Conservation (phyloP, 768 basidiomycete species). For the Rhizopogon roseolus region DNA sequence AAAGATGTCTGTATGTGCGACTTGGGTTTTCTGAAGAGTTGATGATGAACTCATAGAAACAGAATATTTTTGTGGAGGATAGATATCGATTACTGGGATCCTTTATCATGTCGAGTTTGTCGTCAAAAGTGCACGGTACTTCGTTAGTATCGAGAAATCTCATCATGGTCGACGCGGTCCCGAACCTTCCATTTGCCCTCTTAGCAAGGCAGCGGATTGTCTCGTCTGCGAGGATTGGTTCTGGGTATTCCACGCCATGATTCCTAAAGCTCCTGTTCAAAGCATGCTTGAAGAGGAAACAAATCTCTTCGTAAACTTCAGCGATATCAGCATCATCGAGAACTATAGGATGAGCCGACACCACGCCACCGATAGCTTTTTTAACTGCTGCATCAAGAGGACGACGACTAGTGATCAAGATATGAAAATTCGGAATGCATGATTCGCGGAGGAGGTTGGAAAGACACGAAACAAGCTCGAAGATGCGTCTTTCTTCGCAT, state of each 20-base stretch:
- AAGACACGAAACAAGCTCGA: not conserved
- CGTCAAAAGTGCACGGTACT: not conserved
- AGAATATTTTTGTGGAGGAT: not conserved
- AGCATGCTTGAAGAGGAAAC: not conserved
- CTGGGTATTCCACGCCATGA: not conserved
- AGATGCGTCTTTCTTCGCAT: not conserved
- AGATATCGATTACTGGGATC: not conserved
- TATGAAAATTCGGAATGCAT: not conserved
- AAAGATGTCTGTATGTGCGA: not conserved
- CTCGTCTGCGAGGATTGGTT: not conserved
- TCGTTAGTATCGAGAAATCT: not conserved
- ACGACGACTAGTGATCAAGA: not conserved
- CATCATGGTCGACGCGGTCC: not conserved
- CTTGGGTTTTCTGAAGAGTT: not conserved
- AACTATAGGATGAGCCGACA: not conserved
- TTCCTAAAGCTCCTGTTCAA: not conserved
- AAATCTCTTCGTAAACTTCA: not conserved
- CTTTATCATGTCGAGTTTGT: not conserved
- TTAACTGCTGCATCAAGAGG: not conserved
- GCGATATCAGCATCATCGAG: not conserved
- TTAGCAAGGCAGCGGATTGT: not conserved
- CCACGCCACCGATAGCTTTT: not conserved
- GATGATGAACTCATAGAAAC: not conserved
- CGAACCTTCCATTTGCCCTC: not conserved
- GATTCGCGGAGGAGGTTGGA: not conserved